Evolutionary conservation across 164 flowering plant species (phyloP), one percentile per base, ranked within the genome.

Genomic region (Cinnamomum chago): DNA sequence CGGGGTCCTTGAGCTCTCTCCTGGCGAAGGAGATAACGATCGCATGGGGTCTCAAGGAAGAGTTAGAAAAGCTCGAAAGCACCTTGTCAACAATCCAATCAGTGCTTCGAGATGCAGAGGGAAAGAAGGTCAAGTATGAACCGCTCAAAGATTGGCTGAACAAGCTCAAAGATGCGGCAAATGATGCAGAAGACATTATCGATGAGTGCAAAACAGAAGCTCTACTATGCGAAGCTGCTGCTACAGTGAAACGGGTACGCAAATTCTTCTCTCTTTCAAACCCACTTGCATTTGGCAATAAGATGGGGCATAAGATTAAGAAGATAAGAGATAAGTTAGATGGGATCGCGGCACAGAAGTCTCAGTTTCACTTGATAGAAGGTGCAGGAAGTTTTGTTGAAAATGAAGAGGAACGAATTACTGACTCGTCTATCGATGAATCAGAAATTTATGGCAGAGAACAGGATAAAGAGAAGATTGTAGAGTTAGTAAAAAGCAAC

Each of bases 51-150:
- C 27, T 64, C 23, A 50, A 24, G n/a, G 52, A 62, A 5, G 68
- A 62, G 9, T n/a, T 64, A 3, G 51, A 24, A 65, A 62, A 40
- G 30, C 68, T 72, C 20, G 22, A 40, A 50, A 62, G 50, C 10
- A 72, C 24, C 13, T 50, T 72, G 18, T 47, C 65, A 18, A 50
- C 33, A 9, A 65, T 73, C 27, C 62, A 50, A 22, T 22, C 50
- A 15, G 70, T 73, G 70, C 70, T 73, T 52, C 25, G 28, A 12
- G 75, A 73, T 27, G 75, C 75, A 1, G 70, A 73, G 25, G 62
- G 18, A 15, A 3, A 67, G 62, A 70, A 27, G 7, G 35, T 52
- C 3, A 73, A 50, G 2, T 50, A 10, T 11, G 51, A 28, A 40
- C 40, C 69, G 3, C 35, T 73, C 47, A 50, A 30, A 27, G 1